Base-by-base conservation (phyloP, 352 stramenopile genomes). In the Pythium sp. region DNA sequence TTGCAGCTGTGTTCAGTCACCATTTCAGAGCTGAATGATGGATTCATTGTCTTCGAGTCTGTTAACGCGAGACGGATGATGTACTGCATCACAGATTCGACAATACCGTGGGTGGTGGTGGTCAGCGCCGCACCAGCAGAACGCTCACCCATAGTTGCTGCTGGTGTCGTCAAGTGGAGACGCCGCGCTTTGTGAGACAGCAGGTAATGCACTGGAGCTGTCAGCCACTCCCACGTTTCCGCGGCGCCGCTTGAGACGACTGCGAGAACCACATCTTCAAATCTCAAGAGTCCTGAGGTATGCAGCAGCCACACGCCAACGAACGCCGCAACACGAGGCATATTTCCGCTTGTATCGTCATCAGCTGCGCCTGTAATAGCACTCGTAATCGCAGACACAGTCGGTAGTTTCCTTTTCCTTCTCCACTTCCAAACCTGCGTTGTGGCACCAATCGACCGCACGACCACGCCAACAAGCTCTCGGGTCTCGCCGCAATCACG, bases 61-160 rank as follows among this genome's bases (percentile, higher is more conserved):
- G 30, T 22, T 43, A 64, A 79, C 12, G 70, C 73, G 28, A 76
- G 55, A 12, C 67, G 70, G 20, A 76, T 55, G 57, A 76, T 51
- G 63, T 76, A 69, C 30, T 32, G 5, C 36, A 79, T 14, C 49
- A 79, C 30, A 11, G 32, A 28, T 14, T 60, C 56, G 7, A 53
- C 67, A 14, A 72, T 8, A 8, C 24, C 15, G 15, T 64, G 67
- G 7, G 67, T 61, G n/a, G 65, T 71, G 9, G 51, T 66, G 47
- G 47, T 30, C n/a, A 55, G n/a, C n/a, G 34, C 34, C 14, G 18
- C 18, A 51, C 3, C 18, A 24, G 18, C 18, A 51, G 43, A 22
- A 51, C 22, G 18, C 7, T 4, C 43, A 53, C 8, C 32, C 15
- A 7, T 0, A 8, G 6, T 8, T 36, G 15, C n/a, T 32, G 12